phyloP scores from a whole-genome alignment of 805 yeast genomes.

The Debaryomyces maramus region DNA sequence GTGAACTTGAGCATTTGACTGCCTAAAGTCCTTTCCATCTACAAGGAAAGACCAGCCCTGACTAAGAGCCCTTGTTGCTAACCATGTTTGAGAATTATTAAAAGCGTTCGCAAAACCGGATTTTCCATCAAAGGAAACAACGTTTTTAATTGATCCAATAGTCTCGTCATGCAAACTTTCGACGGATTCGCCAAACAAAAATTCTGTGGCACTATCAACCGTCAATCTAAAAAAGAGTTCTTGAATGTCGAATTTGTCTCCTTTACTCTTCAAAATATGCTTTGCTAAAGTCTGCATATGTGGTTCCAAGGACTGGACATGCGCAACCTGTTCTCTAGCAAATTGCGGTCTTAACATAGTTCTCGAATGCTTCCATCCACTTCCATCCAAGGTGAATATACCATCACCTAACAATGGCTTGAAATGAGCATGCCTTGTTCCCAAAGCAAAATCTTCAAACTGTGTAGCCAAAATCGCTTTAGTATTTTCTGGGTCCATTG shows the following conservation, averaged over 20 bases:
- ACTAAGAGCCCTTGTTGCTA: slow-evolving; percentile 35
- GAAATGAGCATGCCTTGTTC: slow-evolving; percentile 32
- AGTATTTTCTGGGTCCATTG: slow-evolving; percentile 35
- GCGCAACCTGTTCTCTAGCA: slow-evolving; percentile 38
- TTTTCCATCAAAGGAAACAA: slow-evolving; percentile 25
- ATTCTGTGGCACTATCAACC: slow-evolving; percentile 42
- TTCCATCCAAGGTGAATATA: slow-evolving; percentile 37
- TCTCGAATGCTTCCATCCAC: slow-evolving; percentile 41
- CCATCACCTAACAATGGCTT: slow-evolving; percentile 38
- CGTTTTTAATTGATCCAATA: slow-evolving; percentile 26
- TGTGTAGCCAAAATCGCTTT: slow-evolving; percentile 40
- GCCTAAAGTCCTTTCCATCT: slow-evolving; percentile 28
- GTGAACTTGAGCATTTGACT: slow-evolving; percentile 31
- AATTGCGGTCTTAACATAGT: slow-evolving; percentile 41
- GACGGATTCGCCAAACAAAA: slow-evolving; percentile 41
- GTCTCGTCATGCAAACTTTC: slow-evolving; percentile 27
- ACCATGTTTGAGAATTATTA: slow-evolving; percentile 31
- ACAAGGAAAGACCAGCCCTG: slow-evolving; percentile 28
- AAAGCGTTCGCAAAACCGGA: slow-evolving; percentile 36
- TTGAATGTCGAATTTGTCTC: slow-evolving; percentile 31
- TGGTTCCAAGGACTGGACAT: slow-evolving; percentile 33
- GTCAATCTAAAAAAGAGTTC: slow-evolving; percentile 36
- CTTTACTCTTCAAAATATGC: slow-evolving; percentile 23
- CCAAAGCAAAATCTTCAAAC: slow-evolving; percentile 36
- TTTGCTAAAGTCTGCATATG: slow-evolving; percentile 28